These are phyloP conservation scores for Achlya hypogyna DNA, from an alignment of 352 stramenopile genomes.

Conservation along the genomic window DNA sequence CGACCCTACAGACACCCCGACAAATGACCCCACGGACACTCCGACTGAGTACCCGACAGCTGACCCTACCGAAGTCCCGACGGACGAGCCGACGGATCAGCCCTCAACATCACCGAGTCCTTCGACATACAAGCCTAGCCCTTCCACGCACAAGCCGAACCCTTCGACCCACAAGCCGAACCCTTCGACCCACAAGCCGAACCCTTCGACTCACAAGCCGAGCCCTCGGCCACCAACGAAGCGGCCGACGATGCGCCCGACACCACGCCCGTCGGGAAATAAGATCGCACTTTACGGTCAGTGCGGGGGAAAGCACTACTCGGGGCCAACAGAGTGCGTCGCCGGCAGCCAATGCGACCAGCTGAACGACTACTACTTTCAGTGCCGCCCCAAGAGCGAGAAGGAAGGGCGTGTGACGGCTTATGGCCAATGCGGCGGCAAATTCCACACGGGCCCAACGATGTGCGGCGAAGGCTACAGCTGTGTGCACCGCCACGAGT, in stretches of 20 bases:
- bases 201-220: neutral
- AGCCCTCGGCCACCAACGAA: neutral
- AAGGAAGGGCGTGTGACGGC: neutral
- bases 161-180: neutral
- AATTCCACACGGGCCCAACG: constrained; percentile 4
- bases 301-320: neutral
- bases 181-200: neutral
- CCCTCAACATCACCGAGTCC: too few relatives aligned
- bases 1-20: too few relatives aligned
- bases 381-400: constrained; percentile 11
- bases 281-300: constrained; percentile 4
- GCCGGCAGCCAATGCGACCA: constrained; percentile 1
- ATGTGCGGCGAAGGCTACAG: neutral
- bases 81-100: too few relatives aligned
- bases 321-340: neutral
- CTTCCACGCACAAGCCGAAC: neutral
- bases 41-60: too few relatives aligned
- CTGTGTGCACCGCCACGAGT: neutral
- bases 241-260: neutral
- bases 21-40: too few relatives aligned
- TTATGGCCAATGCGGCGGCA: constrained; percentile 9
- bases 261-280: neutral
- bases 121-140: neutral
- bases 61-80: too few relatives aligned
- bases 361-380: neutral